Evolutionary conservation across 139 green algal genomes (phyloP).

Genomic region (Chlamydomonas schloesseri): DNA sequence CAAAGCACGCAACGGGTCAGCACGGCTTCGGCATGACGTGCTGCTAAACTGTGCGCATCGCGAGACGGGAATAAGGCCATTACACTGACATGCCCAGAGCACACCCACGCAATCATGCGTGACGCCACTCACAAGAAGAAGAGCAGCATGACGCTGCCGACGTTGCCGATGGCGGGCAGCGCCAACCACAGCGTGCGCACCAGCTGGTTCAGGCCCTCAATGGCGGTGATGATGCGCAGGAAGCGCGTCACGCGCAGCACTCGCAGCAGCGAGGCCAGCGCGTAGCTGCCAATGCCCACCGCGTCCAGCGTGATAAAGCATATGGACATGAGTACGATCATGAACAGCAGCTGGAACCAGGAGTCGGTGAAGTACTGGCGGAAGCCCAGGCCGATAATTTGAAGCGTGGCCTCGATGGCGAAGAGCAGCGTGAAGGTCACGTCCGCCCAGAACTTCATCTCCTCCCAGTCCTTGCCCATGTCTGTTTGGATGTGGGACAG

Average conservation of each 20-base stretch:
- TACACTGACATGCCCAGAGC: too few relatives aligned
- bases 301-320: conserved; percentile 53
- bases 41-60: too few relatives aligned
- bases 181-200: conserved; percentile 79
- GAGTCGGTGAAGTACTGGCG: background rate
- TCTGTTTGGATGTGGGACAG: too few relatives aligned
- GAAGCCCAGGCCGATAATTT: conserved; percentile 56
- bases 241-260: conserved; percentile 69
- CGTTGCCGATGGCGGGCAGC: conserved; percentile 63
- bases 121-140: conserved; percentile 61
- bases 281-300: conserved; percentile 43
- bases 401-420: conserved; percentile 60
- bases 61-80: too few relatives aligned
- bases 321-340: background rate
- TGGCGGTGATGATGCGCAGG: conserved; percentile 67
- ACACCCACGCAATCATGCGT: too few relatives aligned
- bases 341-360: conserved; percentile 61
- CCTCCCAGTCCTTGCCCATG: conserved; percentile 53
- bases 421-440: conserved; percentile 68
- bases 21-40: too few relatives aligned
- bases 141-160: conserved; percentile 77
- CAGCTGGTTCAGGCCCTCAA: conserved; percentile 45
- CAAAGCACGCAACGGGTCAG: too few relatives aligned
- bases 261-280: conserved; percentile 71
- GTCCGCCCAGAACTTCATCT: conserved; percentile 53